phyloP scores from a whole-genome alignment of 805 yeast species.

The Candida lessepsii region DNA sequence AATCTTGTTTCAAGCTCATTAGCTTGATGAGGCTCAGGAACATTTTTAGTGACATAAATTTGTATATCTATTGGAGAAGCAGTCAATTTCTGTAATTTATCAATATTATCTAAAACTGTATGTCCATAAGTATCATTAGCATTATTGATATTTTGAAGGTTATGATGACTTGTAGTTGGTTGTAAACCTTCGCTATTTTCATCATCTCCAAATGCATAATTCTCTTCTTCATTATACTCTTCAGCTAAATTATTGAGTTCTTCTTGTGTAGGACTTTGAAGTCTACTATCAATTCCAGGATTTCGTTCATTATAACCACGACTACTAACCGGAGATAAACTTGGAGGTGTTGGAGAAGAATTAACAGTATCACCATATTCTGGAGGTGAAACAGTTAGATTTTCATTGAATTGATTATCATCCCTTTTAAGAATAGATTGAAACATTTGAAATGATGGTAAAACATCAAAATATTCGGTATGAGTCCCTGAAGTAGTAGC shows the following conservation, averaged over 20 bases:
- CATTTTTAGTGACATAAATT: constrained; percentile 52
- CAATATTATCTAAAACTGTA: constrained; percentile 51
- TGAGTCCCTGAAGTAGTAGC: constrained; percentile 28
- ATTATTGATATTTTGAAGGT: constrained; percentile 9
- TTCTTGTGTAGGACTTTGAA: constrained; percentile 4
- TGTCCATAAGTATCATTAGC: constrained; percentile 34
- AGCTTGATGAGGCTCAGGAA: constrained; percentile 42
- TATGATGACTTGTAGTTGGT: constrained; percentile 2
- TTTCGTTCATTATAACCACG: no score
- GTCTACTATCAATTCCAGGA: constrained; percentile 8
- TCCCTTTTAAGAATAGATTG: constrained; percentile 48
- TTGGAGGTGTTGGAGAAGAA: constrained; percentile 28
- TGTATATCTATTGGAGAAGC: constrained; percentile 48
- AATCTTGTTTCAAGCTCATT: constrained; percentile 45
- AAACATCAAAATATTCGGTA: constrained; percentile 49
- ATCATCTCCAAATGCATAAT: constrained; percentile 18
- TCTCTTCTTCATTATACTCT: constrained; percentile 18
- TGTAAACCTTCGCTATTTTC: constrained; percentile 13
- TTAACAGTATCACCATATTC: constrained; percentile 32
- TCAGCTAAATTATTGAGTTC: background rate
- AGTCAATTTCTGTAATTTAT: constrained; percentile 43
- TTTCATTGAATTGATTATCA: constrained; percentile 38
- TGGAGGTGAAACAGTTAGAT: constrained; percentile 33
- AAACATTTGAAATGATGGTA: constrained; percentile 71
- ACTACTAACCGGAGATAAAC: constrained; percentile 14